Evolutionary conservation across 257 asterid genomes (phyloP).

Genomic region (Marsdenia floribunda): DNA sequence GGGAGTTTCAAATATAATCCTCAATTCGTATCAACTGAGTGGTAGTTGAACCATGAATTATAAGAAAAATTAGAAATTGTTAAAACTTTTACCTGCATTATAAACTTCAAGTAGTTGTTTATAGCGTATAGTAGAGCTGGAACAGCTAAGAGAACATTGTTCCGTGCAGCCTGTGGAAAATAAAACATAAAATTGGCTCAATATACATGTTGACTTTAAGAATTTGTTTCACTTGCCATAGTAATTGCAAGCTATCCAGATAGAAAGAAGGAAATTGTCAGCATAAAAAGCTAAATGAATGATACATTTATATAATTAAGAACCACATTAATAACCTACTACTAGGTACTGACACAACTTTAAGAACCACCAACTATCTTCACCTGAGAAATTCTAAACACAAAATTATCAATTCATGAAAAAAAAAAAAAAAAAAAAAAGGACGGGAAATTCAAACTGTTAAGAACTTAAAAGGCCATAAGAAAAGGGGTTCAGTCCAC

Average conservation of each 20-base stretch:
- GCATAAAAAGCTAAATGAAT: not conserved
- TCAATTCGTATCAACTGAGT: not conserved
- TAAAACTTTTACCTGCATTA: conserved; percentile 67
- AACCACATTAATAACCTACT: not conserved
- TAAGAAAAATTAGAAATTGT: not conserved
- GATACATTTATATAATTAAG: not conserved
- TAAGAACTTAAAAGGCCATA: not conserved
- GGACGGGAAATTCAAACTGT: not conserved
- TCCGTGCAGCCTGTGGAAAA: conserved; percentile 83
- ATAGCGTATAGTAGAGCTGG: conserved; percentile 93
- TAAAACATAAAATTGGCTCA: conserved; percentile 7
- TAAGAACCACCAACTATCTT: not conserved
- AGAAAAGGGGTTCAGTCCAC: not conserved
- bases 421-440: not conserved
- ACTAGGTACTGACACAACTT: not conserved
- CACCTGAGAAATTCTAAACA: not conserved
- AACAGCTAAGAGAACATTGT: conserved; percentile 77
- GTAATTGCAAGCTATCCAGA: not conserved
- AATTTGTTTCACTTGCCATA: not conserved
- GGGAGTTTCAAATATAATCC: not conserved
- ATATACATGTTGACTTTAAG: not conserved
- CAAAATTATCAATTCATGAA: not conserved
- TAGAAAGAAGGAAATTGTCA: not conserved
- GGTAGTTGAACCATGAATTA: not conserved
- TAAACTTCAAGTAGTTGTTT: conserved; percentile 85